A percentile compares a stretch with the other conserved stretches of the same genome.
These are phyloP conservation scores for Microbotryum saponariae DNA, from an alignment of 1,284 basidiomycete genomes.

Conservation along the genomic window DNA sequence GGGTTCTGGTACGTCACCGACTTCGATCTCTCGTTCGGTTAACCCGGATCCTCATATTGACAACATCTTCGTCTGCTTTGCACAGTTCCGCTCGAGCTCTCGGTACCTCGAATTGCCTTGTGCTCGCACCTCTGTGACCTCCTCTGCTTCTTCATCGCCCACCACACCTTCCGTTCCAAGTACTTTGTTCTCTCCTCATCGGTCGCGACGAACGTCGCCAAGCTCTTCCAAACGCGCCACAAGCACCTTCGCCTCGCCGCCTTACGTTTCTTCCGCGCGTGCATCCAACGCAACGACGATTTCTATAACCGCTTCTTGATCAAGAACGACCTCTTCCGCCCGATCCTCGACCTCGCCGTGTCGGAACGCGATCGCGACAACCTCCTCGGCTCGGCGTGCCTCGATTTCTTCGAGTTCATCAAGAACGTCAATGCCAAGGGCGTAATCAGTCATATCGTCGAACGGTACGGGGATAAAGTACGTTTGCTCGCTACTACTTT, in stretches of 20 bases:
- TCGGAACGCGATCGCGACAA: slow-evolving; percentile 81
- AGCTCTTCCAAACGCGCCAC: slow-evolving; percentile 60
- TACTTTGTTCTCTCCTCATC: slow-evolving; percentile 78
- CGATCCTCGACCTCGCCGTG: slow-evolving; percentile 71
- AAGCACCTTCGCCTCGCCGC: slow-evolving; percentile 85
- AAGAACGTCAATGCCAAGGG: slow-evolving; percentile 61
- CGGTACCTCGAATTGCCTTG: slow-evolving; percentile 30
- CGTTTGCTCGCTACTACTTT: slow-evolving; percentile 58
- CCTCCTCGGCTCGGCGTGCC: slow-evolving; percentile 83
- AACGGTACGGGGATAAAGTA: slow-evolving; percentile 60
- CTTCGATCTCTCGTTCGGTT: background rate
- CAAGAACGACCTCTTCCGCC: slow-evolving; percentile 74
- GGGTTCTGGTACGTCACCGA: slow-evolving; percentile 19
- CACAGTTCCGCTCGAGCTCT: slow-evolving; percentile 19
- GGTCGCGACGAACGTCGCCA: slow-evolving; percentile 62
- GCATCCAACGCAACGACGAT: slow-evolving; percentile 74
- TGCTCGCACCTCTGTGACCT: slow-evolving; percentile 55
- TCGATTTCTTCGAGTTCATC: slow-evolving; percentile 89
- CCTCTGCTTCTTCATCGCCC: slow-evolving; percentile 74
- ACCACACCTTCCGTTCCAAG: slow-evolving; percentile 78
- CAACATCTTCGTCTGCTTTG: background rate
- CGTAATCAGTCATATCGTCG: slow-evolving; percentile 76
- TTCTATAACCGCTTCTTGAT: slow-evolving; percentile 77
- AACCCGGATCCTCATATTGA: background rate
- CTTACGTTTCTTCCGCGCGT: slow-evolving; percentile 81